Conservation (phyloP, 352 stramenopile genomes). For the Phytophthora syringae region DNA sequence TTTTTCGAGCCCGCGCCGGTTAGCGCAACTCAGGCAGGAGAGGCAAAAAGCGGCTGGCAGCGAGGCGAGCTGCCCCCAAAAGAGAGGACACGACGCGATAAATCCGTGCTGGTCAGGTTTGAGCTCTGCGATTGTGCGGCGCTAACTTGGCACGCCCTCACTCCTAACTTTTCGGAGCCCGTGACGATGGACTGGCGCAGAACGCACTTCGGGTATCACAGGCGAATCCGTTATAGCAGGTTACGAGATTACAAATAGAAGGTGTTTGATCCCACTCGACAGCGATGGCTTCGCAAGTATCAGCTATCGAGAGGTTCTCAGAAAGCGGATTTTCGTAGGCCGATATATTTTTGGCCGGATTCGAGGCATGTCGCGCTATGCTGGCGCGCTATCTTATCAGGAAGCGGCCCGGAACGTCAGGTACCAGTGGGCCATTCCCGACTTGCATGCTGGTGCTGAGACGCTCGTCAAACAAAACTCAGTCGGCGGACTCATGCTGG, state of each 20-base stretch:
- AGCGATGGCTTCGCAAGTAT: conserved; percentile 28
- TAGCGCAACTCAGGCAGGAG: conserved; percentile 15
- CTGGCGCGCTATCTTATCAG: conserved; percentile 17
- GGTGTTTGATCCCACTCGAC: neutral
- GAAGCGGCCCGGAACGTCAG: conserved; percentile 18
- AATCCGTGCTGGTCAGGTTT: conserved; percentile 20
- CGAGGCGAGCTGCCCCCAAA: conserved; percentile 31
- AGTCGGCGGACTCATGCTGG: neutral
- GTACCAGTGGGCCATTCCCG: neutral
- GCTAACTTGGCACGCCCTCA: conserved; percentile 33
- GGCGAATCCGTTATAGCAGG: conserved; percentile 18
- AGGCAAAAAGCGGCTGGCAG: conserved; percentile 33
- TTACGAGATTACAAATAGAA: neutral
- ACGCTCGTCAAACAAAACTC: neutral
- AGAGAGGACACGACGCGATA: conserved; percentile 19
- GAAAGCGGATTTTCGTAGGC: conserved; percentile 31
- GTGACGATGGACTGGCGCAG: conserved; percentile 11
- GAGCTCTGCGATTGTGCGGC: conserved; percentile 17
- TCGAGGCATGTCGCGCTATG: conserved; percentile 32
- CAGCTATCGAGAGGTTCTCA: conserved; percentile 34
- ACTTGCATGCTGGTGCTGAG: conserved; percentile 10
- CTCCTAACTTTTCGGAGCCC: conserved; percentile 33
- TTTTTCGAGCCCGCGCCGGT: conserved; percentile 41
- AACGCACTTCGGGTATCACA: conserved; percentile 13
- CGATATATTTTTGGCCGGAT: conserved; percentile 41